A percentile compares a stretch with the other conserved stretches of the same genome.
Conservation (phyloP, 495 filamentous ascomycete genomes). For the Cercophora scortea region DNA sequence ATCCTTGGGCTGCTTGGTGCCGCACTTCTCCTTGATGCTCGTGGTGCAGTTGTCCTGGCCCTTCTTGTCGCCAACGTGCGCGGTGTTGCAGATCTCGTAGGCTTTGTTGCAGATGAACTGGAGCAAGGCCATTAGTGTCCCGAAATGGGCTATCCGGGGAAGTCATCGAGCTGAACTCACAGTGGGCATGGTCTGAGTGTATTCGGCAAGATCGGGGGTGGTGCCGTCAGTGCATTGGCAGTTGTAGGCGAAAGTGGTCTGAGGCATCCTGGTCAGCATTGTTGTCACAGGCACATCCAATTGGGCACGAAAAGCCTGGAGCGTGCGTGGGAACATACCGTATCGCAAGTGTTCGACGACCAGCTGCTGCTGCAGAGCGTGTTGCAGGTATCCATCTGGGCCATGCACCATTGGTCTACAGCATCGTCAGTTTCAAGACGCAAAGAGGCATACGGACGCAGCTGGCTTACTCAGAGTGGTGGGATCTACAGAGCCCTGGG, state of each 20-base stretch:
- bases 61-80: constrained; percentile 13
- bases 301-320: not conserved
- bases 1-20: constrained; percentile 23
- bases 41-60: constrained; percentile 25
- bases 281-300: too few relatives aligned
- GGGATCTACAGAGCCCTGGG: constrained; percentile 11
- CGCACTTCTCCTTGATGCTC: constrained; percentile 26
- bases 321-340: constrained; percentile 10
- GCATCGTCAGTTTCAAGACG: not conserved
- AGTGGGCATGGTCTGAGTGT: constrained; percentile 27
- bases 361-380: constrained; percentile 18
- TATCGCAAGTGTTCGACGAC: constrained; percentile 18
- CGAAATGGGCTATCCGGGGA: not conserved
- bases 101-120: constrained; percentile 27
- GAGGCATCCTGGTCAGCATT: not conserved
- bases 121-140: not conserved
- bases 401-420: constrained; percentile 25
- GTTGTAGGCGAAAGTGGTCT: constrained; percentile 14
- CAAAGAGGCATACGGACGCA: not conserved
- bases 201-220: constrained; percentile 29
- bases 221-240: constrained; percentile 27
- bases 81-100: constrained; percentile 20
- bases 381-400: constrained; percentile 27
- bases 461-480: constrained; percentile 12
- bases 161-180: constrained; percentile 12